Conservation (phyloP, 108 stramenopile species). For the Nitzschia sp. region DNA sequence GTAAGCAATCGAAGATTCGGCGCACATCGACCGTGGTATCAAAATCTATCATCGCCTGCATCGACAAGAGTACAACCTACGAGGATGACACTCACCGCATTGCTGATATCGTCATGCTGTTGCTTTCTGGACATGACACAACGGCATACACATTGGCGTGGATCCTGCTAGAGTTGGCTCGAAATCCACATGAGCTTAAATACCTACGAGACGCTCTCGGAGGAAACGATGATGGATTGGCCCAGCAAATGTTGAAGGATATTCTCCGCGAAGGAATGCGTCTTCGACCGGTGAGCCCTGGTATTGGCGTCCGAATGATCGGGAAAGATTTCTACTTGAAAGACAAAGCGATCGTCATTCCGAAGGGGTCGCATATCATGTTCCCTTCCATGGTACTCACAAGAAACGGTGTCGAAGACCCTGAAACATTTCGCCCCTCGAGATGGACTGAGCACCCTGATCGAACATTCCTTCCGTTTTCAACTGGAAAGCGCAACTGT, state of each 20-base stretch:
- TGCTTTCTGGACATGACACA: slow-evolving; percentile 52
- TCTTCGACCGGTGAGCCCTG: slow-evolving; percentile 28
- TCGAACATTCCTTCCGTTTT: slow-evolving; percentile 41
- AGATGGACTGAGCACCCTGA: slow-evolving; percentile 46
- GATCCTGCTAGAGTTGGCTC: slow-evolving; percentile 45
- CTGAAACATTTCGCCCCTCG: slow-evolving; percentile 45
- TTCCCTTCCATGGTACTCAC: slow-evolving; percentile 26
- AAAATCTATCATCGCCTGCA: slow-evolving; percentile 38
- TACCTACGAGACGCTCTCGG: slow-evolving; percentile 34
- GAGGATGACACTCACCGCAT: slow-evolving; percentile 35
- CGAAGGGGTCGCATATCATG: slow-evolving; percentile 39
- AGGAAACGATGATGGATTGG: slow-evolving; percentile 16
- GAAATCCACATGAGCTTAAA: slow-evolving; percentile 25
- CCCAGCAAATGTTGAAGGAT: slow-evolving; percentile 41
- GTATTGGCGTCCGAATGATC: slow-evolving; percentile 25
- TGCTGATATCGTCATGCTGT: slow-evolving; percentile 43
- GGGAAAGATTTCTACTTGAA: slow-evolving; percentile 33
- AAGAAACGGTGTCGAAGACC: slow-evolving; percentile 38
- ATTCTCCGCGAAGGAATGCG: slow-evolving; percentile 43
- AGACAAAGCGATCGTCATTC: slow-evolving; percentile 37
- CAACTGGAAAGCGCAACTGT: slow-evolving; percentile 44
- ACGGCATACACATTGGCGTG: slow-evolving; percentile 46
- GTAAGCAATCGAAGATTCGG: slow-evolving; percentile 18
- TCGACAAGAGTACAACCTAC: slow-evolving; percentile 38
- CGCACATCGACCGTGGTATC: slow-evolving; percentile 6